Evolutionary conservation across 2,329 filamentous ascomycete genomes (phyloP).

Genomic region (Aspergillaceae sp.): DNA sequence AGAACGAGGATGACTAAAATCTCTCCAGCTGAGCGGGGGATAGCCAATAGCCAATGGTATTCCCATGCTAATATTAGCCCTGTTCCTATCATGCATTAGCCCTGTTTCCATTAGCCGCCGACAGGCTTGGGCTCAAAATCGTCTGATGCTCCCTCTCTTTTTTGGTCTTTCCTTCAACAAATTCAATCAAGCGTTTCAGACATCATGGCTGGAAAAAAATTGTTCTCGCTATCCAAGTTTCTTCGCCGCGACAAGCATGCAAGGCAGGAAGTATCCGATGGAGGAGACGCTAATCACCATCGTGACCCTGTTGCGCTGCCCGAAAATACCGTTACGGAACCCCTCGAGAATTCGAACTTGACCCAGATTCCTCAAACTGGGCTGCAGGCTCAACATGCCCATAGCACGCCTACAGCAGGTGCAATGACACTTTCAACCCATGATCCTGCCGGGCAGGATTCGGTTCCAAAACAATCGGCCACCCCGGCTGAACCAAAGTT

Average conservation of each 20-base stretch:
- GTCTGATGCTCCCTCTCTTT: not conserved
- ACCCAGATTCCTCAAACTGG: not conserved
- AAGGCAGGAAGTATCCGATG: not conserved
- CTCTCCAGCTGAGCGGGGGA: no score
- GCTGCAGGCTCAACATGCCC: not conserved
- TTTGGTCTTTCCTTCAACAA: not conserved
- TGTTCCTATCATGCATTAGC: no score
- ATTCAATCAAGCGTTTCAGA: not conserved
- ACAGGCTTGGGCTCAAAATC: not conserved
- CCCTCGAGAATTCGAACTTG: no score
- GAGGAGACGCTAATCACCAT: not conserved
- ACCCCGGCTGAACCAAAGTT: not conserved
- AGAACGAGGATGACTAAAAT: not conserved
- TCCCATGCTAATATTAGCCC: not conserved
- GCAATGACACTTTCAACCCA: not conserved
- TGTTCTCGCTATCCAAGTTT: not conserved
- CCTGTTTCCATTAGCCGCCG: not conserved
- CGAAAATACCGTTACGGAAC: not conserved
- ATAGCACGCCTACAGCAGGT: not conserved
- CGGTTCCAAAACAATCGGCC: not conserved
- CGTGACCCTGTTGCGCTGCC: not conserved
- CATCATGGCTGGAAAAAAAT: not conserved
- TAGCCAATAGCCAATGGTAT: not conserved
- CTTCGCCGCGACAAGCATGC: not conserved
- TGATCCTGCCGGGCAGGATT: not conserved